Base-by-base conservation (phyloP, 371 early-diverging fungal species). In the Sporodiniella umbellata region DNA sequence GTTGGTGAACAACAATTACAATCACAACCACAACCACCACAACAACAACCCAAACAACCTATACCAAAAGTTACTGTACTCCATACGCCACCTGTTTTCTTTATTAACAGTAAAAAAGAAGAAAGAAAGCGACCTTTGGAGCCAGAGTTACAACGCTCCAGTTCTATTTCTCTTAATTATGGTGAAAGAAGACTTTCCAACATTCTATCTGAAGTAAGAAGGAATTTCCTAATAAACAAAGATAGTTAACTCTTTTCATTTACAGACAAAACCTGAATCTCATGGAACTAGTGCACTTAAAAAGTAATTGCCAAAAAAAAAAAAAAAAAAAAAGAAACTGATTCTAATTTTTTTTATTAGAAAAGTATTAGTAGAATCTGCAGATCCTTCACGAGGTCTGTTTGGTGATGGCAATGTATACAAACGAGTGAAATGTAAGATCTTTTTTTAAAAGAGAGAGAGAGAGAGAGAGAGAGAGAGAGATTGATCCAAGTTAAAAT, bases 101-200 rank as follows among this genome's bases (percentile, higher is more conserved):
- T 57, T 52, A 43, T 57, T 14, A 47, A 40, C 7, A 17, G 22
- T 12, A 33, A 19, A 30, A 39, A 53, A 31, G 23, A 35, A 26
- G 49, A 53, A 44, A 18, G 39, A 18, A 30, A 43, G 15, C 4
- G 23, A 5, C 11, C 24, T 11, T 8, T 49, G 11, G 45, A 47
- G 21, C 33, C 23, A 12, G 43, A 50, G 8, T 15, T 25, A 4
- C 50, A 12, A 35, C 18, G 42, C 0, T 31, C 47, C 4, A 15
- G 44, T 8, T 46, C 51, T 5, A 12, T 42, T 17, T 38, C 47
- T 1, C 40, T 46, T 25, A 52, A 51, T 2, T 44, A 60, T 33
- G 61, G 56, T 6, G 51, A 60, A 19, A 46, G 61, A 52, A 47
- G 61, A 45, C 52, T 60, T 12, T 60, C 61, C 15, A 35, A 45